Base-by-base conservation (phyloP, 352 stramenopile genomes). In the Hyaloperonospora arabidopsidis region DNA sequence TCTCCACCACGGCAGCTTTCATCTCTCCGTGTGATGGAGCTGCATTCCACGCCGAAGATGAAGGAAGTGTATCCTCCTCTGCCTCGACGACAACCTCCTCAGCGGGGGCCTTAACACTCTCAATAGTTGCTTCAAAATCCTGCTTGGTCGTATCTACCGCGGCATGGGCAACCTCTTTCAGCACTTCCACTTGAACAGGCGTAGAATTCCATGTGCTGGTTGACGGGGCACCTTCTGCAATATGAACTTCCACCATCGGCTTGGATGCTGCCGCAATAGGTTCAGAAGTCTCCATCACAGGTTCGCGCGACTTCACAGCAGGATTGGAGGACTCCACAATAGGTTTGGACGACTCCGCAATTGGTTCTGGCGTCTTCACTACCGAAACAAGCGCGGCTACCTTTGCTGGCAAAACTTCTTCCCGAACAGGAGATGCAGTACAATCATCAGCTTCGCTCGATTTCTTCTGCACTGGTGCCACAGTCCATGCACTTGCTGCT, bases 401-500 rank as follows among this genome's bases (percentile, higher is more conserved):
- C 18, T 49, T 47, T n/a, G 43, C 59, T 32, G 52, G 43, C 3
- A 18, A 15, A 19, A 53, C 44, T 49, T 65, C 34, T 45, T 64
- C 48, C 43, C 62, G 17, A 22, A 59, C 47, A 1, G 60, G 43
- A 5, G 51, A 46, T 45, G 53, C 45, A 35, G 43, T 61, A 45
- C 54, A 63, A 10, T 49, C 48, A 45, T 40, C 58, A 29, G 53
- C 47, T 10, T 11, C 17, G 34, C 45, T 41, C 64, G 61, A 15
- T 53, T 66, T 55, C 6, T 71, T 49, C 54, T 68, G 49, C 19
- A 65, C 59, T 43, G 68, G 63, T 8, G 61, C 17, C 8, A 63
- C 47, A 46, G 73, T 84, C 76, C 73, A 84, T 23, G 71, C 61
- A 21, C 47, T 65, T 13, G 57, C 50, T n/a, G 41, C 8, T 8